Base-by-base conservation (phyloP, 768 basidiomycete species). In the Naganishia vishniacii region DNA sequence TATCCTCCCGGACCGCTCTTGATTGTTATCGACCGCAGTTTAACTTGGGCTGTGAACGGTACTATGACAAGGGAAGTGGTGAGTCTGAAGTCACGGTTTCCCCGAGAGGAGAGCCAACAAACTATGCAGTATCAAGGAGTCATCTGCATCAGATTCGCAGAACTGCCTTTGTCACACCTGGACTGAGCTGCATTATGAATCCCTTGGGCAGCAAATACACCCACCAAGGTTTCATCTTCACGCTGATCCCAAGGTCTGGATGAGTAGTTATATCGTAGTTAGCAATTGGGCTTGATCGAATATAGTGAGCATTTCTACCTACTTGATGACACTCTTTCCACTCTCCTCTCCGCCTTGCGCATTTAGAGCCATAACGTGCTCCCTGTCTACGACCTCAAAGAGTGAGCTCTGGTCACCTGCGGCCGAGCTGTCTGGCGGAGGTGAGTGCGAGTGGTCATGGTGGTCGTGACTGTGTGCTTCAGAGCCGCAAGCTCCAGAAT, bases 111-210 rank as follows among this genome's bases (percentile, higher is more conserved):
- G 65, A 66, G 0, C 60, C 62, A 4, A 67, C 72, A 48, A 63
- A 75, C 75, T 74, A 28, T 70, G 72, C 28, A 73, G 65, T 59
- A 77, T 78, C 60, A 95, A 77, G 76, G 91, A 88, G 72, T 93
- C 91, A 77, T 94, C 92, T 34, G 88, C 87, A 68, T 95, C 92
- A 18, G 89, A 91, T 76, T 91, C 88, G 64, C 92, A 74, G 66
- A 79, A 88, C 91, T 95, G 68, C 8, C 46, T 28, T 62, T 46
- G 40, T 16, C 26, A 26, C 51, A 56, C 65, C 44, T 51, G 32
- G 15, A 51, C 13, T 18, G 26, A 63, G 46, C 23, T 62, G 51
- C 42, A 40, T 6, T 26, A 8, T 34, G 34, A 32, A 40, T 25
- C 6, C 6, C 23, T 12, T 4, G 18, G 37, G 26, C 31, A 59